phyloP scores from a whole-genome alignment of 352 stramenopile species.

The Phytophthora sp. region DNA sequence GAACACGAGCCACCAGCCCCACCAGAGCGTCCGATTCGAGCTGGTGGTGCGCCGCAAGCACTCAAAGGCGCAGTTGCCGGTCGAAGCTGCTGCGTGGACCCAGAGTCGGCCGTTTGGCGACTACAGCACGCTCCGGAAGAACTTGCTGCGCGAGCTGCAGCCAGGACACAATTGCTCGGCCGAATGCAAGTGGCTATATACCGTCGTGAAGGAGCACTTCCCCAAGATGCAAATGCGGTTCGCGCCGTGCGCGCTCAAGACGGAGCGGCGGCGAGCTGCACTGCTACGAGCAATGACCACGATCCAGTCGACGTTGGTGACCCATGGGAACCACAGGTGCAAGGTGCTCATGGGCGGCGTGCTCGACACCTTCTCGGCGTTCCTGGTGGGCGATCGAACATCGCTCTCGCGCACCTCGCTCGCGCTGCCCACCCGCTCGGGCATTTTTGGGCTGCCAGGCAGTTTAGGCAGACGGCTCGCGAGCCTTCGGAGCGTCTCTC shows the following conservation, averaged over 20 bases:
- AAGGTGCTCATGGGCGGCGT: constrained; percentile 40
- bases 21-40: constrained; percentile 21
- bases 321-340: constrained; percentile 44
- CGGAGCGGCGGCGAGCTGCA: constrained; percentile 20
- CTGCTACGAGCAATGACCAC: constrained; percentile 37
- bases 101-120: constrained; percentile 34
- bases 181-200: constrained; percentile 52
- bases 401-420: constrained; percentile 17
- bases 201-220: constrained; percentile 50
- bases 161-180: constrained; percentile 42
- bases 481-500: constrained; percentile 18
- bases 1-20: constrained; percentile 19
- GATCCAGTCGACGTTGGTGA: constrained; percentile 46
- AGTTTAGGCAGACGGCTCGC: constrained; percentile 22
- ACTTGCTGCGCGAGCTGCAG: constrained; percentile 39
- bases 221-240: constrained; percentile 39
- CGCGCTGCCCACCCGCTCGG: constrained; percentile 7
- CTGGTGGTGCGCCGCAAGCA: constrained; percentile 19
- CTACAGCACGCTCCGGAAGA: constrained; percentile 40
- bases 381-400: constrained; percentile 23
- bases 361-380: constrained; percentile 32
- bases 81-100: constrained; percentile 28
- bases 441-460: constrained; percentile 7
- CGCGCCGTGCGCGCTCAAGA: constrained; percentile 15
- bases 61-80: constrained; percentile 6